phyloP scores from a whole-genome alignment of 352 stramenopile genomes.

The Phytopythium litorale region DNA sequence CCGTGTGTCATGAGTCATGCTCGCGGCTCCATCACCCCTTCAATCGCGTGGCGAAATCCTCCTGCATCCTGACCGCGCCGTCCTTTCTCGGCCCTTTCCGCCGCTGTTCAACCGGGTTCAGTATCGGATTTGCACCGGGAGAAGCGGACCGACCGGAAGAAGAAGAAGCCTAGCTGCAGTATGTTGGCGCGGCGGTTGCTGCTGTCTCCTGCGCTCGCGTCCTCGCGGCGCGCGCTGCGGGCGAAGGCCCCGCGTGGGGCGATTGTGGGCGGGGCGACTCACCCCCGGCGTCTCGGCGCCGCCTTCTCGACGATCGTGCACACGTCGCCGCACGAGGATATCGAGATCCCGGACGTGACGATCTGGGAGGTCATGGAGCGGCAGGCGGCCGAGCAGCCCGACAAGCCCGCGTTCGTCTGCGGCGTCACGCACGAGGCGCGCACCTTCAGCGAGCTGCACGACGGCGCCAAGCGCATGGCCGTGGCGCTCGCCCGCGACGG shows the following conservation, averaged over 20 bases:
- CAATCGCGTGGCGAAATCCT: not conserved
- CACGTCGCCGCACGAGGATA: slow-evolving; percentile 30
- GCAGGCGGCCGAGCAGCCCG: slow-evolving; percentile 22
- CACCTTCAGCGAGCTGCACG: slow-evolving; percentile 36
- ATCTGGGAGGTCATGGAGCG: slow-evolving; percentile 42
- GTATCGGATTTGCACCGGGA: not conserved
- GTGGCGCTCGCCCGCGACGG: slow-evolving; percentile 33
- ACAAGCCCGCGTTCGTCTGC: slow-evolving; percentile 39
- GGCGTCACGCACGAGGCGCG: slow-evolving; percentile 34
- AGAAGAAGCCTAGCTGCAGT: no score
- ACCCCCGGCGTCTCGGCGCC: slow-evolving; percentile 3
- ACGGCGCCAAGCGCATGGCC: slow-evolving; percentile 23
- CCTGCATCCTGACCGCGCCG: not conserved
- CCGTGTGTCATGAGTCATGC: no score
- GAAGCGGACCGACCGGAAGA: not conserved
- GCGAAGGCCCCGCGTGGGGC: not conserved
- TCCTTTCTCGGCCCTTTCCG: not conserved
- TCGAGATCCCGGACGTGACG: slow-evolving; percentile 32
- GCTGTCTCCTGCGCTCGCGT: not conserved
- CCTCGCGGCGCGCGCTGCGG: slow-evolving; percentile 2
- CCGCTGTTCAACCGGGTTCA: not conserved
- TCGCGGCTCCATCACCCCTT: no score
- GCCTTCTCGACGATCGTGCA: slow-evolving; percentile 31
- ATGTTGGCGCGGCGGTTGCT: slow-evolving; percentile 5
- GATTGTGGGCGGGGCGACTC: slow-evolving; percentile 10